Conservation (phyloP, 345 rosid genomes). For the Excoecaria cochinchinensis region DNA sequence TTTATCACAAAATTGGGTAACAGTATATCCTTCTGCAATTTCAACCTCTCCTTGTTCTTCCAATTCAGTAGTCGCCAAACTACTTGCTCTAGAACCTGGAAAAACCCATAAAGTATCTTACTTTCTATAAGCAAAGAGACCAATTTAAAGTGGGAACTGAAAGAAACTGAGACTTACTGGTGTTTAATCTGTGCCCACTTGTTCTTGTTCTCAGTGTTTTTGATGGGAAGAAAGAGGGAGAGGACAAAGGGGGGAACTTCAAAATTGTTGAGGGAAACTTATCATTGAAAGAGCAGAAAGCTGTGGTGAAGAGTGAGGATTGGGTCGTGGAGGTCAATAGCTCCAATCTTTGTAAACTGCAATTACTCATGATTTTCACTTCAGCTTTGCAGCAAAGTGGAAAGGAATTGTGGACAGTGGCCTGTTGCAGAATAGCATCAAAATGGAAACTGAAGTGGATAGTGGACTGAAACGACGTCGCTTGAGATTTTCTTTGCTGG, state of each 20-base stretch:
- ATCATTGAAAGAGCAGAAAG: constrained; percentile 32
- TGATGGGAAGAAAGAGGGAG: constrained; percentile 22
- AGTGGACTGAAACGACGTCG: too few relatives aligned
- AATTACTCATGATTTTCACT: constrained; percentile 18
- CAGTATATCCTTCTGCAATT: constrained; percentile 66
- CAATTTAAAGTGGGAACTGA: neutral
- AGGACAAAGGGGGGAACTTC: constrained; percentile 21
- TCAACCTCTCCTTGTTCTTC: constrained; percentile 53
- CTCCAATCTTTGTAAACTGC: constrained; percentile 17
- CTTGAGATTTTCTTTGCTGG: too few relatives aligned
- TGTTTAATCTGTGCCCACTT: constrained; percentile 18
- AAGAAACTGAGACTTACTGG: constrained; percentile 24
- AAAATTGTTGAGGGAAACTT: constrained; percentile 19
- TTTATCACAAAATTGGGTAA: constrained; percentile 75
- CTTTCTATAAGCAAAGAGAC: neutral
- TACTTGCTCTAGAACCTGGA: constrained; percentile 50
- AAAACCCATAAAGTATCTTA: neutral
- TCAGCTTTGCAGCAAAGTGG: neutral
- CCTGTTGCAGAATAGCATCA: too few relatives aligned
- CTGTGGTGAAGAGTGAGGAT: constrained; percentile 11
- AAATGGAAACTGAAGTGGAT: too few relatives aligned
- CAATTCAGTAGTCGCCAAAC: constrained; percentile 31
- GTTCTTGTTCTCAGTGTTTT: constrained; percentile 14
- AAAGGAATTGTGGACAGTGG: neutral
- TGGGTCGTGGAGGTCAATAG: constrained; percentile 24